Evolutionary conservation across 1,139 yeast genomes (phyloP).

Genomic region (Hansenula lynferdii): DNA sequence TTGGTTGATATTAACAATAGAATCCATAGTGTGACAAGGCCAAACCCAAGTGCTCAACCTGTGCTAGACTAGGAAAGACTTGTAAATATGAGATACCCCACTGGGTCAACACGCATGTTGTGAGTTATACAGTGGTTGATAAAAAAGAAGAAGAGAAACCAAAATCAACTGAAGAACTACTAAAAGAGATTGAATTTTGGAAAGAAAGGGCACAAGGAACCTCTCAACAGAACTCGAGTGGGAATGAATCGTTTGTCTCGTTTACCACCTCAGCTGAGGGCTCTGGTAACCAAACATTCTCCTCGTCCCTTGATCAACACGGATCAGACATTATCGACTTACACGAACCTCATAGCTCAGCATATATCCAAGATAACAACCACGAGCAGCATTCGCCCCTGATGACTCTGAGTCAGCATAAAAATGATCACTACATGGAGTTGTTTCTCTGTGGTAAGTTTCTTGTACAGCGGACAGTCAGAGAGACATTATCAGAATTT

Average conservation of each 20-base stretch:
- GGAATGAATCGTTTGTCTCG: too few species aligned
- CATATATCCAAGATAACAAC: constrained; percentile 4
- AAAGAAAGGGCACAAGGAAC: not conserved
- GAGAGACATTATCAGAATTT: not conserved
- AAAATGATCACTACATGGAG: constrained; percentile 1
- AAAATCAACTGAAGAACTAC: not conserved
- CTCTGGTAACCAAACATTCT: too few species aligned
- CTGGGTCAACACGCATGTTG: not conserved
- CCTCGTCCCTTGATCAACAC: not conserved
- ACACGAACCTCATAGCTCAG: constrained; percentile 5
- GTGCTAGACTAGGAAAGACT: not conserved
- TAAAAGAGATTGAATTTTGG: not conserved
- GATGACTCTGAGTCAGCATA: not conserved
- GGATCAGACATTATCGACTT: constrained; percentile 3
- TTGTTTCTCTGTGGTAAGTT: not conserved
- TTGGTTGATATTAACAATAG: not conserved
- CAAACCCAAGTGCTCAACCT: not conserved
- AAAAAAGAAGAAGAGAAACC: not conserved
- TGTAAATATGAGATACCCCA: not conserved
- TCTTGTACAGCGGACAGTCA: not conserved
- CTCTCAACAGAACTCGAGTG: too few species aligned
- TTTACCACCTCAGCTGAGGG: too few species aligned
- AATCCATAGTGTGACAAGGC: not conserved
- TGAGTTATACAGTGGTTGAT: not conserved
- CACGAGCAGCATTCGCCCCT: not conserved